Conservation (phyloP, 2,329 filamentous ascomycete genomes). For the Verticillium isaacii region DNA sequence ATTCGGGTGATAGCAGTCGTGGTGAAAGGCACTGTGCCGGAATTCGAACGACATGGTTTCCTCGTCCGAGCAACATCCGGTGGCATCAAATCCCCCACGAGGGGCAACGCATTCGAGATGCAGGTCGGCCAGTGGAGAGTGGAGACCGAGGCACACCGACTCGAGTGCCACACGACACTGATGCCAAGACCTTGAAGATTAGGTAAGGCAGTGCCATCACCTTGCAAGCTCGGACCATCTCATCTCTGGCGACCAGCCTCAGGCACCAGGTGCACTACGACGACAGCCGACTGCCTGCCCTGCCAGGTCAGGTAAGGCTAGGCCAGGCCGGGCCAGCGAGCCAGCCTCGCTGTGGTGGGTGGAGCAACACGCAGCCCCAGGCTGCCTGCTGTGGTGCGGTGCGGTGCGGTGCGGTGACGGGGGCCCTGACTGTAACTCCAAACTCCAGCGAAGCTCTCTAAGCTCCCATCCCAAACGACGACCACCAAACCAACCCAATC, state of each 20-base stretch:
- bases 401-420: background rate
- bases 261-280: background rate
- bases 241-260: background rate
- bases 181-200: background rate
- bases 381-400: constrained; percentile 27
- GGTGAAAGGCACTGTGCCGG: too few relatives aligned
- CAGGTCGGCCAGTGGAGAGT: background rate
- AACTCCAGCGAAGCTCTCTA: background rate
- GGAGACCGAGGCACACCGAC: background rate
- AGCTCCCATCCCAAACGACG: background rate
- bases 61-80: too few relatives aligned
- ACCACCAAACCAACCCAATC: background rate
- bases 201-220: background rate
- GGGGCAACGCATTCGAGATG: background rate
- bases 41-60: too few relatives aligned
- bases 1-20: too few relatives aligned
- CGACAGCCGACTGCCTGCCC: background rate
- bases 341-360: background rate
- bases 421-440: background rate
- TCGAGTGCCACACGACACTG: background rate
- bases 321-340: background rate
- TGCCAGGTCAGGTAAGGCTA: too few relatives aligned
- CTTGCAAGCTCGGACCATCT: too few relatives aligned
- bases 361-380: constrained; percentile 33
- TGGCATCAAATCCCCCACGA: background rate